Evolutionary conservation across 805 yeast genomes (phyloP).

Genomic region (Lachancea quebecensis): DNA sequence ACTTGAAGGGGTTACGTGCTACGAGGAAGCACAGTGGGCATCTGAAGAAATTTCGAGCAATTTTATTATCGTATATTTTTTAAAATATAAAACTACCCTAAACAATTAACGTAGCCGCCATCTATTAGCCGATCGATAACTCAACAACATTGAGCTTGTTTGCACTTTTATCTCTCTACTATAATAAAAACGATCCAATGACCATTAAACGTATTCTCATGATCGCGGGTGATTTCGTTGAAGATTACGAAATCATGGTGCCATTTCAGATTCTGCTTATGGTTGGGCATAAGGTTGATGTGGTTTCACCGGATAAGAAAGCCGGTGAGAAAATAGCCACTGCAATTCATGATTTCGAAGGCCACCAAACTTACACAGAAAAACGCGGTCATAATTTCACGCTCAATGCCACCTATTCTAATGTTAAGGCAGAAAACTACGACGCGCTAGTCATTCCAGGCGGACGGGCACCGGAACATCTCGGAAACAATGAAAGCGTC

Average conservation of each 20-base stretch:
- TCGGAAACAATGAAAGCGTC: conserved; percentile 3
- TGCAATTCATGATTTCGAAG: conserved; percentile 5
- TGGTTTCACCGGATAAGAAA: conserved; percentile 2
- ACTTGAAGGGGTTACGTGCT: no score
- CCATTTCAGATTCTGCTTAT: conserved; percentile 3
- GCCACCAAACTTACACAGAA: conserved; percentile 4
- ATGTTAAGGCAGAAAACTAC: conserved; percentile 1
- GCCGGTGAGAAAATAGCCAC: conserved; percentile 3
- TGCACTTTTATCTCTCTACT: not conserved
- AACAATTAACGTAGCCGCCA: not conserved
- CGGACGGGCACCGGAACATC: conserved; percentile 5
- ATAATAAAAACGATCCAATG: not conserved
- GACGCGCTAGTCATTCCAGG: conserved; percentile 4
- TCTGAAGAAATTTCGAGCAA: no score
- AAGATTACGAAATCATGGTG: conserved; percentile 4
- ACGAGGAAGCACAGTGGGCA: no score
- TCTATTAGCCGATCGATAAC: no score
- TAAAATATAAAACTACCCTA: not conserved
- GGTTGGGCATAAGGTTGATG: conserved; percentile 5
- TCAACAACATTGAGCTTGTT: not conserved
- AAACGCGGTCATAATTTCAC: conserved; percentile 4
- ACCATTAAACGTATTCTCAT: conserved; percentile 1
- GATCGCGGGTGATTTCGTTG: conserved; percentile 3
- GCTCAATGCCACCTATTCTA: conserved; percentile 4
- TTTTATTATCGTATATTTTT: not conserved